Evolutionary conservation across 345 rosid species (phyloP), one percentile per base, ranked within the genome.

Genomic region (Acer negundo): DNA sequence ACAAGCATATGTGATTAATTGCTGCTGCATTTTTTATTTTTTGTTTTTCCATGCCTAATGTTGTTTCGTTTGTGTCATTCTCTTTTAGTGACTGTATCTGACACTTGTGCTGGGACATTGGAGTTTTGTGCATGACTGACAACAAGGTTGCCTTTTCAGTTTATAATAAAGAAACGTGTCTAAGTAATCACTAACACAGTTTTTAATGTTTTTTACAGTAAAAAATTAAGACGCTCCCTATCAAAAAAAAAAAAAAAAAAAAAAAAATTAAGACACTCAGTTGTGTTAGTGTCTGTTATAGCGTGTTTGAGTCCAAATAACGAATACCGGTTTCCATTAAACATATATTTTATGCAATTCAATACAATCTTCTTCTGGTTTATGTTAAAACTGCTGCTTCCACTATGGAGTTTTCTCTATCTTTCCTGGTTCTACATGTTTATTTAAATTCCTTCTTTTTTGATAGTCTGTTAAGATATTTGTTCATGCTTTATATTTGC

Each of bases 401-500:
- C 3, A 40, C 24, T 31, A 17, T 53, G n/a, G 6, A 9, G 1
- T n/a, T n/a, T 67, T 1, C 3, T 35, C 42, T 15, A 62, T n/a
- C 10, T 16, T 26, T 13, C 1, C 47, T 24, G 4, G 11, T 22
- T 24, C 28, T 19, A 19, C 24, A 8, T 47, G 3, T 40, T 6
- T 24, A 17, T 17, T 46, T 46, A 3, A 24, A 24, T 46, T 62
- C 19, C 47, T 74, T 16, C 66, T 16, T 42, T 47, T 49, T 69
- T 56, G 15, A 46, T 49, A 26, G 58, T 55, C 16, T 6, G 46
- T 11, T 31, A 38, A 2, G 17, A 68, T 49, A 69, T 58, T 55
- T 28, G 20, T 64, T 56, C 6, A 13, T 7, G 62, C 69, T 53
- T 42, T 80, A 8, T 80, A n/a, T 80, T 61, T 87, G 84, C 89